phyloP scores from a whole-genome alignment of 2,329 filamentous ascomycete species.

The Onygena corvina region DNA sequence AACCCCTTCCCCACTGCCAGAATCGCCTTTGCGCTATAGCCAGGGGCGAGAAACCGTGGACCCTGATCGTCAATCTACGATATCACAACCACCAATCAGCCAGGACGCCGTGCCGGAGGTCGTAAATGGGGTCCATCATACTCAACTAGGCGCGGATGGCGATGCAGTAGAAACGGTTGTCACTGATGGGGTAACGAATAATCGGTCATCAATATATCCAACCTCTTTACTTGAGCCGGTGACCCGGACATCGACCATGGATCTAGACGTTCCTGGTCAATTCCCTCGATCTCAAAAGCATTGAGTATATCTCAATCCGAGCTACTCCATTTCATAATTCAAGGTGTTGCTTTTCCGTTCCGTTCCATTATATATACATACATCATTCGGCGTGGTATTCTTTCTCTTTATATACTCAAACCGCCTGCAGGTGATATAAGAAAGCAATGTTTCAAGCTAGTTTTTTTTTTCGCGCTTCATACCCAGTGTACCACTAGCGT shows the following conservation, averaged over 20 bases:
- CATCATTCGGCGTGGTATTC: background rate
- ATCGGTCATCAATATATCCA: background rate
- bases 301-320: background rate
- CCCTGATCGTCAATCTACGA: background rate
- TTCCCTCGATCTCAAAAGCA: conserved; percentile 36
- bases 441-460: background rate
- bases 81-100: background rate
- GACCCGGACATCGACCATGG: conserved; percentile 40
- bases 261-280: conserved; percentile 58
- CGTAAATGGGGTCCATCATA: background rate
- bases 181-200: conserved; percentile 2
- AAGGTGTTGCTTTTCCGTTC: background rate
- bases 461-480: background rate
- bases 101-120: background rate
- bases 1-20: conserved; percentile 1
- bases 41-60: background rate
- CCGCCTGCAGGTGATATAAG: background rate
- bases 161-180: background rate
- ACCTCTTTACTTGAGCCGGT: conserved; percentile 25
- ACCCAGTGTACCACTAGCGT: background rate
- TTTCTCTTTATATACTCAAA: conserved; percentile 4
- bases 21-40: background rate
- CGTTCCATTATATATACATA: background rate
- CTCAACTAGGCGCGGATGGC: background rate
- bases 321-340: background rate